Evolutionary conservation across 192 early-diverging fungal species (phyloP).

Genomic region (Jimgerdemannia lactiflua): DNA sequence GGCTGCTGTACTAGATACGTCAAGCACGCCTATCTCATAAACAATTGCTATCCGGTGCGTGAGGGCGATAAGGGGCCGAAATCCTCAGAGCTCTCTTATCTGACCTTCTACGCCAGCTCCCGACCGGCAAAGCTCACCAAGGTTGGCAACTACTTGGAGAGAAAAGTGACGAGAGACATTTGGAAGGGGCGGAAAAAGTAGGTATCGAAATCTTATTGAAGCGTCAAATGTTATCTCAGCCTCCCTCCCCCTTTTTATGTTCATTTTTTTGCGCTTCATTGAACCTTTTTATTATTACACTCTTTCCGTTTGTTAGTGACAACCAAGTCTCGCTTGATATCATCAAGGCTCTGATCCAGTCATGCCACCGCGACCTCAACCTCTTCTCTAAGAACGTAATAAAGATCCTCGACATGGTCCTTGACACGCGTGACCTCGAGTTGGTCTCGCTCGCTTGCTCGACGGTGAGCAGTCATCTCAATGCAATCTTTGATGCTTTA

Average conservation of each 20-base stretch:
- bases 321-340: conserved; percentile 72
- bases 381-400: conserved; percentile 83
- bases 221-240: not conserved
- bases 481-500: not conserved
- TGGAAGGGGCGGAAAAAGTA: conserved; percentile 57
- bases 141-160: conserved; percentile 81
- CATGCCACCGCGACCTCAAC: conserved; percentile 73
- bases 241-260: not conserved
- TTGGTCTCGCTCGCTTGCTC: conserved; percentile 55
- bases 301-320: conserved; percentile 35
- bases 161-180: conserved; percentile 63
- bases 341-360: conserved; percentile 64
- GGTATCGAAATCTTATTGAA: conserved; percentile 20
- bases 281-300: not conserved
- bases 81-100: conserved; percentile 77
- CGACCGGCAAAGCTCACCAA: conserved; percentile 90
- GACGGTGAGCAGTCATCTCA: conserved; percentile 42
- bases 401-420: conserved; percentile 58
- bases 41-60: conserved; percentile 64
- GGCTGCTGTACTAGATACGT: conserved; percentile 45
- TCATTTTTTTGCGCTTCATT: conserved; percentile 1
- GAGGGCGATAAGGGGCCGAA: conserved; percentile 68
- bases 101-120: conserved; percentile 85
- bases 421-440: conserved; percentile 56
- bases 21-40: conserved; percentile 76